Percentiles rank a stretch among this genome's conserved stretches.
phyloP scores from a whole-genome alignment of 139 green algal species.

The Coccomyxa sp. region DNA sequence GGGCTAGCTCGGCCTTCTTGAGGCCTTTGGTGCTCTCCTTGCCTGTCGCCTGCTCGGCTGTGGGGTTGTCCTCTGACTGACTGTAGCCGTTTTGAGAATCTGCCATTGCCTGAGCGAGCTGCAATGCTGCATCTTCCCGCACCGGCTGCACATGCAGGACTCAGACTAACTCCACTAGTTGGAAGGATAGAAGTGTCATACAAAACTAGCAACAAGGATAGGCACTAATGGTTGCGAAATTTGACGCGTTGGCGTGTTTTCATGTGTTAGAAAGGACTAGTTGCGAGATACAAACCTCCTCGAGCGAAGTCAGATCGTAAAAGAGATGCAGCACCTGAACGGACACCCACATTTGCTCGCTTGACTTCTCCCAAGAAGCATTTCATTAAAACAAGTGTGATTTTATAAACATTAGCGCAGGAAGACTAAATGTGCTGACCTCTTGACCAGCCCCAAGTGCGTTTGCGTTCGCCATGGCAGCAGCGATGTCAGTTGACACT shows the following conservation, averaged over 20 bases:
- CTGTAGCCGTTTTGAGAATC: background rate
- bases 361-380: too few relatives aligned
- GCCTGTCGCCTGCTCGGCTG: background rate
- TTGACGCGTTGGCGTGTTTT: too few relatives aligned
- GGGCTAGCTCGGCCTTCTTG: background rate
- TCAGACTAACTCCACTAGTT: background rate
- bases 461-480: background rate
- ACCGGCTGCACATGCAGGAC: background rate
- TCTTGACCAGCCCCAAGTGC: background rate
- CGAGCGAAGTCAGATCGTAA: slow-evolving; percentile 65
- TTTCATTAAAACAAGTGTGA: too few relatives aligned
- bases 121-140: background rate
- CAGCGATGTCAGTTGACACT: background rate
- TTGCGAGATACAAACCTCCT: slow-evolving; percentile 31
- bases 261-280: background rate
- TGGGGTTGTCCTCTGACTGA: background rate
- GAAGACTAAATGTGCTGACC: background rate
- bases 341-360: slow-evolving; percentile 38
- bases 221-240: too few relatives aligned
- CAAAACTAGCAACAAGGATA: slow-evolving; percentile 3
- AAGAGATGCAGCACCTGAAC: slow-evolving; percentile 65
- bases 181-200: background rate
- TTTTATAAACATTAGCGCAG: slow-evolving; percentile 50
- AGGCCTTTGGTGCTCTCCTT: too few relatives aligned
- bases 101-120: background rate